Percentiles rank a stretch among this genome's conserved stretches.
phyloP scores from a whole-genome alignment of 345 rosid genomes.

The Hypericum androsaemum region DNA sequence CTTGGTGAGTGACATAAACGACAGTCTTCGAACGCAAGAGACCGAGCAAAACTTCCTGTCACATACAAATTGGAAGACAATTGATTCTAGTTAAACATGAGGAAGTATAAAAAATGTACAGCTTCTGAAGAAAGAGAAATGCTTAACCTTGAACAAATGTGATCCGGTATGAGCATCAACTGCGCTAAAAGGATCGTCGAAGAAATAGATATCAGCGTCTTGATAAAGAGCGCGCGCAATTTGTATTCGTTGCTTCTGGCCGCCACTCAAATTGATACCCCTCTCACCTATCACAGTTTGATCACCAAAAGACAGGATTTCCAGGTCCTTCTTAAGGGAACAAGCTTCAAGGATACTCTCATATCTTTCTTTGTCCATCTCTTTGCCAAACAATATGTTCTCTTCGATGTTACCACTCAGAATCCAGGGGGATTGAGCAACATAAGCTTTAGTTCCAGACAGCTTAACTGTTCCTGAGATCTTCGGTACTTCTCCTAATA shows the following conservation, averaged over 20 bases:
- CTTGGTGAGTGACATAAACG: constrained; percentile 55
- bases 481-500: constrained; percentile 25
- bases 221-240: constrained; percentile 36
- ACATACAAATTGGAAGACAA: not conserved
- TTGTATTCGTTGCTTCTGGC: constrained; percentile 37
- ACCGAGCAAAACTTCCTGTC: constrained; percentile 51
- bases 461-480: constrained; percentile 20
- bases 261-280: constrained; percentile 38
- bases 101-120: not conserved
- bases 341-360: constrained; percentile 26
- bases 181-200: constrained; percentile 41
- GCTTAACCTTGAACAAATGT: constrained; percentile 22
- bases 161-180: constrained; percentile 38
- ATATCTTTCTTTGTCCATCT: constrained; percentile 19
- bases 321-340: constrained; percentile 26
- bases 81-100: not conserved
- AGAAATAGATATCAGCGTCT: constrained; percentile 33
- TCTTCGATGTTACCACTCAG: constrained; percentile 28
- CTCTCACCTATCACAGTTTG: constrained; percentile 40
- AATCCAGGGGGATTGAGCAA: constrained; percentile 30
- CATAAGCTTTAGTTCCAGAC: constrained; percentile 30
- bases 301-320: constrained; percentile 32
- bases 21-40: constrained; percentile 42
- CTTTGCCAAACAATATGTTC: constrained; percentile 26
- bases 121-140: not conserved